These are phyloP conservation scores for Melampsora americana DNA, from an alignment of 1,284 basidiomycete species.

Conservation along the genomic window DNA sequence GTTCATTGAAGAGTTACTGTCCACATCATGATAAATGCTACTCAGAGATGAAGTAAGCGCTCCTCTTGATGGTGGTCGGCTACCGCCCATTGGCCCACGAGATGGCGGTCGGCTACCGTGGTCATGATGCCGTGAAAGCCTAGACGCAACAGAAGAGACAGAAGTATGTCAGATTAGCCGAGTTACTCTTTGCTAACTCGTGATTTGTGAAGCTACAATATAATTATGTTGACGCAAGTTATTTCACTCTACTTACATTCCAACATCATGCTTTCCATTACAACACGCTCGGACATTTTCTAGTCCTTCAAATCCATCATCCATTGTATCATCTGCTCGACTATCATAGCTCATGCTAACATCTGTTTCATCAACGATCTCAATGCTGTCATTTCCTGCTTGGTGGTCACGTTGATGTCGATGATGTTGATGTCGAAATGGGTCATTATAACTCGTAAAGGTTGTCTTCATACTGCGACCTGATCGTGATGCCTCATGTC, in stretches of 20 bases:
- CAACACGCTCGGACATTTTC: conserved; percentile 91
- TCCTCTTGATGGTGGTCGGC: conserved; percentile 1
- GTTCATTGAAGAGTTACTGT: conserved; percentile 1
- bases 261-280: conserved; percentile 74
- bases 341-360: conserved; percentile 49
- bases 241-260: conserved; percentile 49
- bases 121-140: conserved; percentile 25
- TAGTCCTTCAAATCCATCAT: conserved; percentile 82
- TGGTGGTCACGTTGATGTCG: conserved; percentile 51
- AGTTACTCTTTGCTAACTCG: background rate
- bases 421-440: conserved; percentile 45
- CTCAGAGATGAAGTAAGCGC: conserved; percentile 1
- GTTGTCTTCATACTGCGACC: background rate
- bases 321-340: conserved; percentile 65
- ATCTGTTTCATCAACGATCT: conserved; percentile 54
- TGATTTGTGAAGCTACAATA: background rate
- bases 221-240: background rate
- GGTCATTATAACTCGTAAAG: conserved; percentile 50
- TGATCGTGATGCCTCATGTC: conserved; percentile 3
- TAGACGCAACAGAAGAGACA: background rate
- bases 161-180: background rate
- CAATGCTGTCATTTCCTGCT: conserved; percentile 68
- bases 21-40: conserved; percentile 4
- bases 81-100: conserved; percentile 8
- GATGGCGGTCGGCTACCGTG: conserved; percentile 33